Conservation (phyloP, 495 filamentous ascomycete species). For the Haplographium delicatum region DNA sequence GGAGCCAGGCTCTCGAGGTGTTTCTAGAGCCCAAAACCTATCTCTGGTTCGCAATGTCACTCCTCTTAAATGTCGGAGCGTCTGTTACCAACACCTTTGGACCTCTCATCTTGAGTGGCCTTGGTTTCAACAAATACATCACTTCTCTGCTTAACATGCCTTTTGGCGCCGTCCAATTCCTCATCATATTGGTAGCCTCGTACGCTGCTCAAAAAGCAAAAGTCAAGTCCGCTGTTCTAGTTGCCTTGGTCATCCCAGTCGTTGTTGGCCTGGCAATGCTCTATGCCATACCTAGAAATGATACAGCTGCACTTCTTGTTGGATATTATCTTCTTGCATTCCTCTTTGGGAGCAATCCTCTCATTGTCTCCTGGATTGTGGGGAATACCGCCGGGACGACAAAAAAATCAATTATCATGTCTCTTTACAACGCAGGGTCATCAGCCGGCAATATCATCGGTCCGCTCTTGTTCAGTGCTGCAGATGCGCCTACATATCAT, state of each 20-base stretch:
- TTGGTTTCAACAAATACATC: slow-evolving; percentile 52
- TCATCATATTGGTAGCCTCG: slow-evolving; percentile 50
- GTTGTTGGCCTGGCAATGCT: slow-evolving; percentile 52
- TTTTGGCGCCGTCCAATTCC: slow-evolving; percentile 52
- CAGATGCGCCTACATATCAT: slow-evolving; percentile 55
- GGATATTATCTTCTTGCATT: slow-evolving; percentile 61
- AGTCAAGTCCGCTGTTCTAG: slow-evolving; percentile 45
- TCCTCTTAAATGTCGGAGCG: slow-evolving; percentile 58
- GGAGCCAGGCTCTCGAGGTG: slow-evolving; percentile 36
- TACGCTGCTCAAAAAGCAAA: slow-evolving; percentile 45
- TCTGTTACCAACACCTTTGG: slow-evolving; percentile 56
- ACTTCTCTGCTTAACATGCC: slow-evolving; percentile 63
- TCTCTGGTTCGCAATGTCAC: slow-evolving; percentile 42
- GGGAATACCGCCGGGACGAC: slow-evolving; percentile 67
- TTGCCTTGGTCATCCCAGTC: slow-evolving; percentile 47
- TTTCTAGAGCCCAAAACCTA: slow-evolving; percentile 43
- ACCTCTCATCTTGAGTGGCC: slow-evolving; percentile 54
- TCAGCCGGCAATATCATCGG: slow-evolving; percentile 64
- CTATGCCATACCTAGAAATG: slow-evolving; percentile 38
- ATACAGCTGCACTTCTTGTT: slow-evolving; percentile 41
- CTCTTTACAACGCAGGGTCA: slow-evolving; percentile 56
- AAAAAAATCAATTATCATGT: slow-evolving; percentile 56
- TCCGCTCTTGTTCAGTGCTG: slow-evolving; percentile 56
- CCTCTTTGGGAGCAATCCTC: slow-evolving; percentile 48
- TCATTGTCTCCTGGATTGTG: slow-evolving; percentile 43